Conservation (phyloP, 345 rosid species). For the Rhizophora apiculata region DNA sequence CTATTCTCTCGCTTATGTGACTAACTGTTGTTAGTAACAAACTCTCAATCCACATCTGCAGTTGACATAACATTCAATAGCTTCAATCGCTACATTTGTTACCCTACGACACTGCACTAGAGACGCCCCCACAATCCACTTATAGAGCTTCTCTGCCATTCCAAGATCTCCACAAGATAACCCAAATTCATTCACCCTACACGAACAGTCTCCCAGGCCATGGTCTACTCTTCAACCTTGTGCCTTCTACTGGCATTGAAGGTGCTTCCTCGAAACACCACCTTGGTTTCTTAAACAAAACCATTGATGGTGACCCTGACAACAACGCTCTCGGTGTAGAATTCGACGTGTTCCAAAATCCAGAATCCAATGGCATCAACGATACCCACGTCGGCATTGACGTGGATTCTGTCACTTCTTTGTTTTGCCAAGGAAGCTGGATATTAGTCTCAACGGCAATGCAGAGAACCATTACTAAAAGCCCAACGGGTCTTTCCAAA, state of each 20-base stretch:
- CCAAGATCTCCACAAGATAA: slow-evolving; percentile 20
- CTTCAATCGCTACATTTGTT: slow-evolving; percentile 19
- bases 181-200: not conserved
- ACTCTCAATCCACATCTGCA: not conserved
- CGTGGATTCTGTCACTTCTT: slow-evolving; percentile 30
- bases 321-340: slow-evolving; percentile 33
- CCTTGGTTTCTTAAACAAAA: slow-evolving; percentile 32
- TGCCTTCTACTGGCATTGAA: slow-evolving; percentile 14
- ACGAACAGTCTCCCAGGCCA: too few species aligned
- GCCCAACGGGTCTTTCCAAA: slow-evolving; percentile 25
- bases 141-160: slow-evolving; percentile 25
- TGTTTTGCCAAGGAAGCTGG: slow-evolving; percentile 31
- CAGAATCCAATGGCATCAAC: slow-evolving; percentile 23
- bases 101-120: slow-evolving; percentile 10
- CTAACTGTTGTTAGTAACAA: not conserved
- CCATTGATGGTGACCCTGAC: slow-evolving; percentile 23
- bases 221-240: not conserved
- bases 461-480: not conserved
- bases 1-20: too few species aligned
- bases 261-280: slow-evolving; percentile 26
- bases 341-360: slow-evolving; percentile 29
- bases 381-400: slow-evolving; percentile 45
- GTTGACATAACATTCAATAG: slow-evolving; percentile 20
- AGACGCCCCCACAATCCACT: slow-evolving; percentile 19
- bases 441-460: slow-evolving; percentile 6